Percentiles rank a stretch among this genome's conserved stretches.
Evolutionary conservation across 2,329 filamentous ascomycete genomes (phyloP).

Genomic region (Zymoseptoria ardabiliae): DNA sequence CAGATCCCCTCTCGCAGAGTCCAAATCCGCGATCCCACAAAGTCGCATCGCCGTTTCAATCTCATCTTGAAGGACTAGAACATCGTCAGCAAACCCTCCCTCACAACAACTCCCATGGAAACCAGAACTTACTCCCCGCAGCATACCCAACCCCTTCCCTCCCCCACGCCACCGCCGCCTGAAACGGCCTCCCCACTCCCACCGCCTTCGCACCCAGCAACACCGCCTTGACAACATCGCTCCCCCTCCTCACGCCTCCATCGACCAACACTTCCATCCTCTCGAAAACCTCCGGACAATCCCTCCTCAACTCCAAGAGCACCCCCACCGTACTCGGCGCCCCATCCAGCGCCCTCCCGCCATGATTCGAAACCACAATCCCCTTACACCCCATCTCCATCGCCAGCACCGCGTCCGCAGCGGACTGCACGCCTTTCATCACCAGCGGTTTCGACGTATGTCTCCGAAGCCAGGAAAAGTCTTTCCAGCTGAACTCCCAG

Average conservation of each 20-base stretch:
- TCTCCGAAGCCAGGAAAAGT: constrained; percentile 40
- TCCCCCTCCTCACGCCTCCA: constrained; percentile 56
- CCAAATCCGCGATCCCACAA: constrained; percentile 55
- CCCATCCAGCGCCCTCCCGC: constrained; percentile 45
- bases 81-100: constrained; percentile 9
- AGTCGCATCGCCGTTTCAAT: constrained; percentile 60
- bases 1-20: constrained; percentile 54
- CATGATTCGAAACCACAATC: constrained; percentile 46
- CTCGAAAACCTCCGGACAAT: constrained; percentile 54
- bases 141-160: constrained; percentile 45
- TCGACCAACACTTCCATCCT: constrained; percentile 58
- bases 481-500: constrained; percentile 43
- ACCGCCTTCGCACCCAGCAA: constrained; percentile 56
- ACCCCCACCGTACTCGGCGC: constrained; percentile 49
- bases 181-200: constrained; percentile 54
- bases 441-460: constrained; percentile 47
- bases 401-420: constrained; percentile 37
- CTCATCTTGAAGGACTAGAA: constrained; percentile 46
- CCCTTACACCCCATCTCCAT: constrained; percentile 38
- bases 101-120: too few relatives aligned
- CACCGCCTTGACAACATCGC: constrained; percentile 60
- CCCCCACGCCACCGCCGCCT: constrained; percentile 56
- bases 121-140: constrained; percentile 44
- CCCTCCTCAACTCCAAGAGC: constrained; percentile 55
- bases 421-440: constrained; percentile 38